These are phyloP conservation scores for Metschnikowia arizonensis DNA, from an alignment of 805 yeast genomes.

Conservation along the genomic window DNA sequence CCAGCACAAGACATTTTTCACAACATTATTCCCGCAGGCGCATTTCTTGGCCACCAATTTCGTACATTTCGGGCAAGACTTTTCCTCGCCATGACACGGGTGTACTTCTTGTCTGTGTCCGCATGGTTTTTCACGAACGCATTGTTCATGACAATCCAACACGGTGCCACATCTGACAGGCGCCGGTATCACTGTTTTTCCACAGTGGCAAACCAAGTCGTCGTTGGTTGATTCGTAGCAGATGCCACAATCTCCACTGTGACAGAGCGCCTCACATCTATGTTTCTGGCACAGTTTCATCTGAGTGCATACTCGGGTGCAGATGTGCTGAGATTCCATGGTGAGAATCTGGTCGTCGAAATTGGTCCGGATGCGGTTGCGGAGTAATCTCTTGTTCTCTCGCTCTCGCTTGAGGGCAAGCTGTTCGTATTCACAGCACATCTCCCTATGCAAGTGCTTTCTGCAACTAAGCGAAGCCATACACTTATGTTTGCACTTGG, in stretches of 20 bases:
- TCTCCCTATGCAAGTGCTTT: constrained; percentile 65
- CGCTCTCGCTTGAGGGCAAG: constrained; percentile 55
- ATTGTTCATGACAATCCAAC: constrained; percentile 60
- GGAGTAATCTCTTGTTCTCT: constrained; percentile 44
- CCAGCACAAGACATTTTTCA: constrained; percentile 67
- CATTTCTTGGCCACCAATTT: constrained; percentile 50
- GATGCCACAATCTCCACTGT: constrained; percentile 73
- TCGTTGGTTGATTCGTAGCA: constrained; percentile 79
- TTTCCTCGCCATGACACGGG: constrained; percentile 65
- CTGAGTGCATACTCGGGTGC: constrained; percentile 63
- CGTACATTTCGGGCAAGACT: constrained; percentile 75
- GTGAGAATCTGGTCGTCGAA: constrained; percentile 48
- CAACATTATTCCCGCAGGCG: constrained; percentile 53
- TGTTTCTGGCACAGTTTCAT: constrained; percentile 60
- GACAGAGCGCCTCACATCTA: constrained; percentile 66
- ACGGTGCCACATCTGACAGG: constrained; percentile 82
- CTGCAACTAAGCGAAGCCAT: constrained; percentile 72
- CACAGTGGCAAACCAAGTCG: constrained; percentile 77
- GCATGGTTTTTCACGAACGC: constrained; percentile 55
- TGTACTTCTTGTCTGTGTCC: constrained; percentile 73
- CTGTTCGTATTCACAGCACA: constrained; percentile 69
- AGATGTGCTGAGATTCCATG: constrained; percentile 71
- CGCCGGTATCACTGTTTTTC: constrained; percentile 69
- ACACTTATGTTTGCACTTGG: constrained; percentile 70
- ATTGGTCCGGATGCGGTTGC: constrained; percentile 41